Conservation (phyloP, 352 stramenopile genomes). For the Phytophthora melonis region DNA sequence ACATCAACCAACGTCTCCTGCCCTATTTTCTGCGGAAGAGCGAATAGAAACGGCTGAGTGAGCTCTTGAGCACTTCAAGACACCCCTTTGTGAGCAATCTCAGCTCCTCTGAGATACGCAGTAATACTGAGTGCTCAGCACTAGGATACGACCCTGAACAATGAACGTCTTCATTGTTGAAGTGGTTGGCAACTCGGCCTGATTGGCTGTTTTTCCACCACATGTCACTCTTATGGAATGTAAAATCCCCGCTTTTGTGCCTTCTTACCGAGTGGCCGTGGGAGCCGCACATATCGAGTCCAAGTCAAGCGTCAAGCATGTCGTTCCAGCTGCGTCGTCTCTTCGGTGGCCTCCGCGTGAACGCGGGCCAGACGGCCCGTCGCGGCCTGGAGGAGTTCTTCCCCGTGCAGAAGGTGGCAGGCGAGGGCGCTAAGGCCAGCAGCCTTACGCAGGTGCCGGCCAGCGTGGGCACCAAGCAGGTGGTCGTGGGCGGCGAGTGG, state of each 20-base stretch:
- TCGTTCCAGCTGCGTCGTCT: slow-evolving; percentile 78
- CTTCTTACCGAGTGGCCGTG: not conserved
- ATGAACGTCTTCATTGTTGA: too few species aligned
- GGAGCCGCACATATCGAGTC: slow-evolving; percentile 11
- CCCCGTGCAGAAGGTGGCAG: slow-evolving; percentile 57
- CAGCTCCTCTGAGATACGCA: too few species aligned
- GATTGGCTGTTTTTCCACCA: too few species aligned
- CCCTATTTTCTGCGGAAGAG: too few species aligned
- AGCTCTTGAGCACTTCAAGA: too few species aligned
- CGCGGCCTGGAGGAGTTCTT: slow-evolving; percentile 84
- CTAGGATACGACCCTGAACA: too few species aligned
- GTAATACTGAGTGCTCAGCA: too few species aligned
- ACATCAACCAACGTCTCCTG: too few species aligned
- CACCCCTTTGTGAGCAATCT: too few species aligned
- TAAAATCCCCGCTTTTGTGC: not conserved
- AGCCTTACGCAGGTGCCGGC: slow-evolving; percentile 69
- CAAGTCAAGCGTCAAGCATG: slow-evolving; percentile 24
- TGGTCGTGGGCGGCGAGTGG: slow-evolving; percentile 93
- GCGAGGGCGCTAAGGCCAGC: slow-evolving; percentile 62
- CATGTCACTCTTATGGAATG: not conserved
- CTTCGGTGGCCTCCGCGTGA: slow-evolving; percentile 68
- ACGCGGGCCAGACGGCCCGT: slow-evolving; percentile 43
- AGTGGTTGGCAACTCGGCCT: too few species aligned
- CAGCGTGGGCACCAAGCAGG: slow-evolving; percentile 63
- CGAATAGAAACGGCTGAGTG: too few species aligned